Base-by-base conservation (phyloP, 2,329 filamentous ascomycete species). In the Phyllosticta citrichinensis region DNA sequence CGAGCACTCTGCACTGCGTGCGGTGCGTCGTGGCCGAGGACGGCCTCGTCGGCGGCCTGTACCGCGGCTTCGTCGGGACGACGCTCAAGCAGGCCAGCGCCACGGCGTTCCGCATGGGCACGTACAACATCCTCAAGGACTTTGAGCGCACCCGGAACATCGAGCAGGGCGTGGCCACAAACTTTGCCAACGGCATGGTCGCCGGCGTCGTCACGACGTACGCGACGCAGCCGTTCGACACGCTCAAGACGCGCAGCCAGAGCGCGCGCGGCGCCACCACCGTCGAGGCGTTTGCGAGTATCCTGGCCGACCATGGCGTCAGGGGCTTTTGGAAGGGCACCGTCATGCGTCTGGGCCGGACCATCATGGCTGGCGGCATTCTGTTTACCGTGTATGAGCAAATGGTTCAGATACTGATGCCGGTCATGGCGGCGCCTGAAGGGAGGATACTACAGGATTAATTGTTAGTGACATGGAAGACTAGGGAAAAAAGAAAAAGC, bases 271-370 rank as follows among this genome's bases (percentile, higher is more conserved):
- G 82, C 4, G 80, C 81, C 2, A 81, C 79, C 1, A 84, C 83
- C 2, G 69, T 75, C 0, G 82, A 87, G 63, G 84, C 84, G 0
- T 75, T 84, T 2, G 74, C 72, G 57, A 79, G 77, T 58, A 76
- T 88, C 3, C 68, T 83, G 58, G 69, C 73, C 0, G 83, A 87
- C 64, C 79, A 81, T 64, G 86, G 85, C 0, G 64, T 87, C 1
- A 77, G 74, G 50, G 85, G 81, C 0, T 83, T 87, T 63, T 88
- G 85, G 85, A 83, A 80, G 62, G 86, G 86, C 0, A 88, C 84
- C 35, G 83, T 83, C 0, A 88, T 88, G 86, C 77, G 86, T 61
- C 67, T 88, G 24, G 84, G 85, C 0, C 71, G 86, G 63, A 79
- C 85, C 3, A 77, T 88, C 0, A 78, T 88, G 53, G 84, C 82